Conservation (phyloP, 352 stramenopile genomes). For the Aphanomyces cochlioides region DNA sequence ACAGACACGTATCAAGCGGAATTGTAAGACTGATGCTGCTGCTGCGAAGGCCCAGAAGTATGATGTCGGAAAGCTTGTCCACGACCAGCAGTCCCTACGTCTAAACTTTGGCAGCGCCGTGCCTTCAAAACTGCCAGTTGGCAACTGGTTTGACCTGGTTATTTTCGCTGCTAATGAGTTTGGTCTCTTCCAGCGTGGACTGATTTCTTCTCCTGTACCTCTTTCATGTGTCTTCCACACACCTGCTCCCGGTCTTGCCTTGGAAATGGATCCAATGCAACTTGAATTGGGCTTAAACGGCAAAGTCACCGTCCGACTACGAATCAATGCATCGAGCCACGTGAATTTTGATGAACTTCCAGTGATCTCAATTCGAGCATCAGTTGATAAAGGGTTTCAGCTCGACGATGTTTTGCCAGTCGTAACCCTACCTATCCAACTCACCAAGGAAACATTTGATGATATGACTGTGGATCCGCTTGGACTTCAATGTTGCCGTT, state of each 20-base stretch:
- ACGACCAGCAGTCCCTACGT: conserved; percentile 69
- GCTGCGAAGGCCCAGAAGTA: conserved; percentile 49
- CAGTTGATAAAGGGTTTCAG: conserved; percentile 15
- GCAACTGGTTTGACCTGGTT: conserved; percentile 52
- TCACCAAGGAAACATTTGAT: conserved; percentile 28
- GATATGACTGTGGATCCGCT: conserved; percentile 37
- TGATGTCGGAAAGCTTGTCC: conserved; percentile 70
- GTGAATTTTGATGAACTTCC: not conserved
- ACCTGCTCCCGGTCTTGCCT: not conserved
- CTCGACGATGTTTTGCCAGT: conserved; percentile 47
- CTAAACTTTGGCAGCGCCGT: conserved; percentile 76
- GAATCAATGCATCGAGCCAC: not conserved
- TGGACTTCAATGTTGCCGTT: conserved; percentile 69
- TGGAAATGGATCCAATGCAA: not conserved
- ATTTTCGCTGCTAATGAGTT: conserved; percentile 84
- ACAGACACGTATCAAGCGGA: conserved; percentile 51
- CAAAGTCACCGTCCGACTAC: conserved; percentile 1
- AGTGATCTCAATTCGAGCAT: not conserved
- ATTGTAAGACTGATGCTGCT: conserved; percentile 46
- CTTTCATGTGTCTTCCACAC: not conserved
- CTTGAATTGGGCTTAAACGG: conserved; percentile 19
- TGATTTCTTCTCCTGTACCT: not conserved
- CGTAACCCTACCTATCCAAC: conserved; percentile 56
- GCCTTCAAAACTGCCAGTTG: conserved; percentile 49
- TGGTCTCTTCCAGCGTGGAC: conserved; percentile 58